Conservation (phyloP, 768 basidiomycete genomes). For the Tricholoma furcatifolium region DNA sequence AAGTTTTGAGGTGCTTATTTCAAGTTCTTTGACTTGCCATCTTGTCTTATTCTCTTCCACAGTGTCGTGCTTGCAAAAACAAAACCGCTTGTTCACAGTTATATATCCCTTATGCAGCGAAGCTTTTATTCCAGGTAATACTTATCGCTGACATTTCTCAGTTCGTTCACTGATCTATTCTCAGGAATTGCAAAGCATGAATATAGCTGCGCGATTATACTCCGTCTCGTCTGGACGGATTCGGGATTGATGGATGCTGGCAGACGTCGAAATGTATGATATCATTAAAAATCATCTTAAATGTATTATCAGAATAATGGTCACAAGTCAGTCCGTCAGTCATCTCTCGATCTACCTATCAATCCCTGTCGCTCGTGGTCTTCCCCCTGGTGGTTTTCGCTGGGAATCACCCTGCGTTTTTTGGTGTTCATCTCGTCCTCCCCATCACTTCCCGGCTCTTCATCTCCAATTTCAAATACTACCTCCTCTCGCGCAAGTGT, state of each 20-base stretch:
- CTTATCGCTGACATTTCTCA: not conserved
- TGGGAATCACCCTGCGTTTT: slow-evolving; percentile 46
- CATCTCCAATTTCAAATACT: slow-evolving; percentile 91
- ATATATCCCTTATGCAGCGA: slow-evolving; percentile 96
- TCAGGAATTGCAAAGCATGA: slow-evolving; percentile 94
- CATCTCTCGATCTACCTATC: slow-evolving; percentile 44
- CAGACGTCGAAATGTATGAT: slow-evolving; percentile 19
- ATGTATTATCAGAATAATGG: slow-evolving; percentile 19
- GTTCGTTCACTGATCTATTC: slow-evolving; percentile 1
- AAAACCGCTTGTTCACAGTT: slow-evolving; percentile 92
- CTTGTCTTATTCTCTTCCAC: not conserved
- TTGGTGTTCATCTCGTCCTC: slow-evolving; percentile 54
- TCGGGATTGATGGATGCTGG: slow-evolving; percentile 48
- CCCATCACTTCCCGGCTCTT: slow-evolving; percentile 63
- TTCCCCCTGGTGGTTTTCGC: slow-evolving; percentile 43
- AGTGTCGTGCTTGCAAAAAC: slow-evolving; percentile 96
- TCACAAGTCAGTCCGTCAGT: slow-evolving; percentile 21
- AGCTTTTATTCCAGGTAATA: slow-evolving; percentile 87
- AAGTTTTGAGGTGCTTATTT: slow-evolving; percentile 72
- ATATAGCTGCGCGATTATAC: slow-evolving; percentile 86
- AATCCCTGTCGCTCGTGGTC: slow-evolving; percentile 68
- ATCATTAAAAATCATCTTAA: slow-evolving; percentile 18
- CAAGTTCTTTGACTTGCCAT: not conserved
- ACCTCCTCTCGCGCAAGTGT: slow-evolving; percentile 60
- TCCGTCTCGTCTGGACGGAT: slow-evolving; percentile 87